These are phyloP conservation scores for Exserohilum rostratum DNA, from an alignment of 2,329 filamentous ascomycete genomes.

Conservation along the genomic window DNA sequence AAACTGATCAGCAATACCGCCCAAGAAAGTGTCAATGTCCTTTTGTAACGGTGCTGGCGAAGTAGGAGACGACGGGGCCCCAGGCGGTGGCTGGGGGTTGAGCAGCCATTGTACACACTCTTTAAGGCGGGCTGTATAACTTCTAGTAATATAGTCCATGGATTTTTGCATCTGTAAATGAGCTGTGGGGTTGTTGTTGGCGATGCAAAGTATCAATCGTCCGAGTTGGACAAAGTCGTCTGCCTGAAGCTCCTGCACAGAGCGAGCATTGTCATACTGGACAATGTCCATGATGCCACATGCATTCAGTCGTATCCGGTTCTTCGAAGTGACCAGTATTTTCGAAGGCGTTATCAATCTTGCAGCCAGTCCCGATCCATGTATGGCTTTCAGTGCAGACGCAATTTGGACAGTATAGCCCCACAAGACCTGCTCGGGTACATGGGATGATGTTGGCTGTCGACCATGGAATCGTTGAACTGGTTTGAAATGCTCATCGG, in stretches of 20 bases:
- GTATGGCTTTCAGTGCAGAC: constrained; percentile 85
- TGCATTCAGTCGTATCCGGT: constrained; percentile 83
- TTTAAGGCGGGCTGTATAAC: constrained; percentile 78
- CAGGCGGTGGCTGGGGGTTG: constrained; percentile 55
- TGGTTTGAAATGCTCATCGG: constrained; percentile 74
- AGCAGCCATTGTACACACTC: constrained; percentile 84
- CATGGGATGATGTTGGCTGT: constrained; percentile 46
- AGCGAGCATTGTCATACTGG: constrained; percentile 73
- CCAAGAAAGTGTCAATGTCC: constrained; percentile 78
- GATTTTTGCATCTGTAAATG: constrained; percentile 70
- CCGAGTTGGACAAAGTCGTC: constrained; percentile 88
- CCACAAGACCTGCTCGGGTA: constrained; percentile 80
- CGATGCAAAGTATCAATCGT: constrained; percentile 80
- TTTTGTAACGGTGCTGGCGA: constrained; percentile 58
- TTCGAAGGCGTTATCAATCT: constrained; percentile 87
- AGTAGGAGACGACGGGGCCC: constrained; percentile 40
- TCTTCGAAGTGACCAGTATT: constrained; percentile 87
- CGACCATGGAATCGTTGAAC: constrained; percentile 49
- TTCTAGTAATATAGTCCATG: constrained; percentile 76
- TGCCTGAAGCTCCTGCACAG: constrained; percentile 78
- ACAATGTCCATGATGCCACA: constrained; percentile 91
- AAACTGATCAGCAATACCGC: constrained; percentile 78
- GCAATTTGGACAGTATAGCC: constrained; percentile 90
- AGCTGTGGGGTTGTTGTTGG: constrained; percentile 67
- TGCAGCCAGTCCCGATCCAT: constrained; percentile 79